Evolutionary conservation across 2,329 filamentous ascomycete genomes (phyloP).

Genomic region (Aspergillus tubingensis): DNA sequence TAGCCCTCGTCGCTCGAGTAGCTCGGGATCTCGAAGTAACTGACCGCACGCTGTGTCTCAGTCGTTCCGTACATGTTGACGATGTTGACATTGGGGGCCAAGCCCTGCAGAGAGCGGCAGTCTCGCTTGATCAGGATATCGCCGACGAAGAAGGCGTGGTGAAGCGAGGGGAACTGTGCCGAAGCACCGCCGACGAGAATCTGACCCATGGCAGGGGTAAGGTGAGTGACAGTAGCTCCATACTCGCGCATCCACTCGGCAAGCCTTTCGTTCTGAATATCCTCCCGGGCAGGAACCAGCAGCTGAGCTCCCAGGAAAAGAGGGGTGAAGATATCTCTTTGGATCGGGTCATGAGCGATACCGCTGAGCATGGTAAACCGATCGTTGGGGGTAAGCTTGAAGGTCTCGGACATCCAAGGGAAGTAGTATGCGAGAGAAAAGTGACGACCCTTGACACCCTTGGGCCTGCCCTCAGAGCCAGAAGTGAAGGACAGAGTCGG

Average conservation of each 20-base stretch:
- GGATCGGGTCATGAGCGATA: constrained; percentile 67
- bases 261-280: constrained; percentile 82
- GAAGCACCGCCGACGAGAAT: constrained; percentile 84
- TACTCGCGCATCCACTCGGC: constrained; percentile 84
- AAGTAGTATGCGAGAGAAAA: constrained; percentile 86
- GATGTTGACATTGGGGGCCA: constrained; percentile 74
- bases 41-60: constrained; percentile 78
- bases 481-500: constrained; percentile 75
- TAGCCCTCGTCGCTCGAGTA: constrained; percentile 63
- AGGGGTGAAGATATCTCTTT: constrained; percentile 81
- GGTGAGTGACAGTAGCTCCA: constrained; percentile 75
- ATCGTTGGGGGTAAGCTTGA: constrained; percentile 70
- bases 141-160: constrained; percentile 85
- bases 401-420: constrained; percentile 87
- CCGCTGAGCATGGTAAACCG: constrained; percentile 82
- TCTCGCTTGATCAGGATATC: constrained; percentile 86
- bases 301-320: constrained; percentile 81
- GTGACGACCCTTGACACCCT: constrained; percentile 85
- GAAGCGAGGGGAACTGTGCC: constrained; percentile 74
- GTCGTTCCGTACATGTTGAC: constrained; percentile 89
- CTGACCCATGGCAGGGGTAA: constrained; percentile 96
- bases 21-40: constrained; percentile 76
- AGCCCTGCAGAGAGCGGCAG: constrained; percentile 70
- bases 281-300: constrained; percentile 75
- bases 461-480: constrained; percentile 75